A percentile compares a stretch with the other conserved stretches of the same genome.
phyloP scores from a whole-genome alignment of 2,329 filamentous ascomycete genomes.

The Colletotrichum tropicale region DNA sequence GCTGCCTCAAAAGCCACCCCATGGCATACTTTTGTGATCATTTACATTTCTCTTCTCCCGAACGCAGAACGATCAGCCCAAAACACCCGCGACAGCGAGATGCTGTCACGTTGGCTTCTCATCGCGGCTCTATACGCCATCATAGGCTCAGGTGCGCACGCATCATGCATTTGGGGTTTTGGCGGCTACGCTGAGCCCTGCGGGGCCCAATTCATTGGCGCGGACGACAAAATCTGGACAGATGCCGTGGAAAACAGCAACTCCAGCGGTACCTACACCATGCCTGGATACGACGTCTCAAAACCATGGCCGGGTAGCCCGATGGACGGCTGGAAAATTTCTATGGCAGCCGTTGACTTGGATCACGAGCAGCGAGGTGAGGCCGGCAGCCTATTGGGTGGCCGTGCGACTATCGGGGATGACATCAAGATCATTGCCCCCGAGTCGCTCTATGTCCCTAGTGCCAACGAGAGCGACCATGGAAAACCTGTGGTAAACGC shows the following conservation, averaged over 20 bases:
- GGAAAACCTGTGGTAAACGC: not conserved
- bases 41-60: not conserved
- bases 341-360: not conserved
- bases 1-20: not conserved
- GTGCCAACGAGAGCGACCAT: not conserved
- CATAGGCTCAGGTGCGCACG: not conserved
- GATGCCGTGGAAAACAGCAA: not conserved
- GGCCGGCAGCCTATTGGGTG: not conserved
- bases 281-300: not conserved
- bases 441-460: not conserved
- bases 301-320: not conserved
- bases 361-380: not conserved
- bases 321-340: not conserved
- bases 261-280: not conserved
- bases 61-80: not conserved
- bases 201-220: not conserved
- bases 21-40: not conserved
- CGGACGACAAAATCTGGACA: not conserved
- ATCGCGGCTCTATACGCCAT: not conserved
- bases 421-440: not conserved
- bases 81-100: not conserved
- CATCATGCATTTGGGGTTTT: not conserved
- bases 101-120: not conserved
- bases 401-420: not conserved
- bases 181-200: not conserved